Conservation (phyloP, 2,329 filamentous ascomycete species). For the Pseudocercospora ulei region DNA sequence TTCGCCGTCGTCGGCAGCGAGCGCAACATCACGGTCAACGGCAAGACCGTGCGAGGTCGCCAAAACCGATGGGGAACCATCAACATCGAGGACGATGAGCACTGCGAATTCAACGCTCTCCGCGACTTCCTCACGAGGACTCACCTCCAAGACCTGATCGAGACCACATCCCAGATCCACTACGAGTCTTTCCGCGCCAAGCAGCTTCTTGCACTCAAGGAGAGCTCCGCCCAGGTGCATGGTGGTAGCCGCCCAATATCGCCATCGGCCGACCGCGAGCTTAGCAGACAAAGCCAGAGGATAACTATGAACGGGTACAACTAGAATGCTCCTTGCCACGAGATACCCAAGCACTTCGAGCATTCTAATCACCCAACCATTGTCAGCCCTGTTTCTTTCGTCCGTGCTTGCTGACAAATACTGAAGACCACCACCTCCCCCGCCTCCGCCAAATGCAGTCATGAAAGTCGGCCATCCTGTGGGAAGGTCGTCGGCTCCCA, state of each 20-base stretch:
- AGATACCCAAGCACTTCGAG: conserved; percentile 22
- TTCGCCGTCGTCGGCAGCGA: conserved; percentile 98
- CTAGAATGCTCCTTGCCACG: conserved; percentile 42
- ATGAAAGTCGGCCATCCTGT: conserved; percentile 5
- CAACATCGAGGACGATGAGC: conserved; percentile 98
- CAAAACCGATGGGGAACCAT: conserved; percentile 99
- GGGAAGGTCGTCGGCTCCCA: conserved; percentile 6
- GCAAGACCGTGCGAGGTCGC: conserved; percentile 83
- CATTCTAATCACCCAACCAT: conserved; percentile 20
- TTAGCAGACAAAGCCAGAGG: conserved; percentile 93
- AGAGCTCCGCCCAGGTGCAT: conserved; percentile 80
- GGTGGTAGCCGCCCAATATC: conserved; percentile 68
- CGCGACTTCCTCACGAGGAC: conserved; percentile 97
- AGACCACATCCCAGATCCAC: conserved; percentile 98
- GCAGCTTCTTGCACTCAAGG: conserved; percentile 94
- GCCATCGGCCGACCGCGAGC: conserved; percentile 83
- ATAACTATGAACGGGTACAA: conserved; percentile 96
- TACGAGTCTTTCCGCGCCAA: conserved; percentile 99
- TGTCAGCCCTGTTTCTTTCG: conserved; percentile 12
- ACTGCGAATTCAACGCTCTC: conserved; percentile 98
- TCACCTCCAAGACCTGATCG: conserved; percentile 95
- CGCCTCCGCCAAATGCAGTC: conserved; percentile 5
- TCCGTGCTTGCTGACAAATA: conserved; percentile 15
- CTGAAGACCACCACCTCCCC: conserved; percentile 14
- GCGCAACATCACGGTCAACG: conserved; percentile 93